phyloP scores from a whole-genome alignment of 768 basidiomycete genomes.

The Rhodotorula kratochvilovae region DNA sequence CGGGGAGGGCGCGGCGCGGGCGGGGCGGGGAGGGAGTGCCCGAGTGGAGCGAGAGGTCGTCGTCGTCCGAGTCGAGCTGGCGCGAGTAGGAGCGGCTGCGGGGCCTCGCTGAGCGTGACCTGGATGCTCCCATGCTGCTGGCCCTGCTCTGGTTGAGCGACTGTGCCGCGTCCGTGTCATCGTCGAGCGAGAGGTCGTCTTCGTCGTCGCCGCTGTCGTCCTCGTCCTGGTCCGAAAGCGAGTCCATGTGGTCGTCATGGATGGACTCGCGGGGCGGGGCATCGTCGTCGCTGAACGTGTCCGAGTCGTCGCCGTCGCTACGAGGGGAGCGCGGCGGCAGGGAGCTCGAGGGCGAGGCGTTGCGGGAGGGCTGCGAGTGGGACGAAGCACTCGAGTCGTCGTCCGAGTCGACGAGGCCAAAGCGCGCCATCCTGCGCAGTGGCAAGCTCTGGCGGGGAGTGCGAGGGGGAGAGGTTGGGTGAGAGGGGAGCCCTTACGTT shows the following conservation, averaged over 20 bases:
- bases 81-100: neutral
- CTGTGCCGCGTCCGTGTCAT: neutral
- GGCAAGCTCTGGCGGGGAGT: neutral
- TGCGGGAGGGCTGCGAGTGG: neutral
- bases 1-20: too few species aligned
- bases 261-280: neutral
- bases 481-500: too few species aligned
- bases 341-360: neutral
- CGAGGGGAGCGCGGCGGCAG: neutral
- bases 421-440: constrained; percentile 1
- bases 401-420: constrained; percentile 2
- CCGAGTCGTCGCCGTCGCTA: neutral
- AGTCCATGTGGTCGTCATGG: neutral
- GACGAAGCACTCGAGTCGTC: neutral
- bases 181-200: neutral
- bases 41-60: neutral
- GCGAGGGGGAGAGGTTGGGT: too few species aligned
- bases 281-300: neutral
- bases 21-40: neutral
- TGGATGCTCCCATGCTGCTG: neutral
- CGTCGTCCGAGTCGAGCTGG: neutral
- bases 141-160: neutral
- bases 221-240: neutral
- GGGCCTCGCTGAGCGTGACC: neutral
- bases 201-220: too few species aligned